Conservation (phyloP, 2,329 filamentous ascomycete genomes). For the Aspergillus bombycis region DNA sequence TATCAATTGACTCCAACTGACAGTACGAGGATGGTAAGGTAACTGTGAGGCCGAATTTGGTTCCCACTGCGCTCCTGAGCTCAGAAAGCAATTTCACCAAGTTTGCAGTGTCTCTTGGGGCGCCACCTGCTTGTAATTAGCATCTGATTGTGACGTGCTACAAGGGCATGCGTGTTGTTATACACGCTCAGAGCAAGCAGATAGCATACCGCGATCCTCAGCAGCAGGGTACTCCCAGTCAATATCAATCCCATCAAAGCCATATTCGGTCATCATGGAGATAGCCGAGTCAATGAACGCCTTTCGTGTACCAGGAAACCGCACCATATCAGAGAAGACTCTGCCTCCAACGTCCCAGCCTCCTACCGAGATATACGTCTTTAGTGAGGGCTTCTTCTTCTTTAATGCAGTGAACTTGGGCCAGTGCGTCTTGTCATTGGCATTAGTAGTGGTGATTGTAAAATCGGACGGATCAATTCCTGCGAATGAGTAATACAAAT, state of each 20-base stretch:
- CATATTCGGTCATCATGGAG: slow-evolving; percentile 15
- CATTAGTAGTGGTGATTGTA: slow-evolving; percentile 8
- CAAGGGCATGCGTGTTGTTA: too few species aligned
- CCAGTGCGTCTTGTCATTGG: slow-evolving; percentile 6
- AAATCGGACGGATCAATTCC: slow-evolving; percentile 2
- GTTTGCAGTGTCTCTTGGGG: slow-evolving; percentile 7
- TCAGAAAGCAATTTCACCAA: slow-evolving; percentile 9
- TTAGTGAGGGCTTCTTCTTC: slow-evolving; percentile 17
- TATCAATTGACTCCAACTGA: too few species aligned
- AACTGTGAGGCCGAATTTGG: slow-evolving; percentile 3
- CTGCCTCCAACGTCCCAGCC: slow-evolving; percentile 20
- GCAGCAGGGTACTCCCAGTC: slow-evolving; percentile 24
- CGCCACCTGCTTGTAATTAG: too few species aligned
- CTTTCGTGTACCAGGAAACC: slow-evolving; percentile 9
- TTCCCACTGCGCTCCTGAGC: slow-evolving; percentile 1
- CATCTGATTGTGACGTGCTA: too few species aligned
- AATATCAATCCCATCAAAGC: slow-evolving; percentile 27
- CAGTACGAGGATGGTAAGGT: slow-evolving; percentile 14
- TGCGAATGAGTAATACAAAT: slow-evolving; percentile 16
- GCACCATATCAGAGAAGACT: slow-evolving; percentile 19
- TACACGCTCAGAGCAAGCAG: too few species aligned
- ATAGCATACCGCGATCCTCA: slow-evolving; percentile 10
- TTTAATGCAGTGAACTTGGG: slow-evolving; percentile 13
- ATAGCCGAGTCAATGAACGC: slow-evolving; percentile 19
- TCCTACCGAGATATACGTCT: slow-evolving; percentile 21